Base-by-base conservation (phyloP, 2,329 filamentous ascomycete species). In the Beauveria bassiana region DNA sequence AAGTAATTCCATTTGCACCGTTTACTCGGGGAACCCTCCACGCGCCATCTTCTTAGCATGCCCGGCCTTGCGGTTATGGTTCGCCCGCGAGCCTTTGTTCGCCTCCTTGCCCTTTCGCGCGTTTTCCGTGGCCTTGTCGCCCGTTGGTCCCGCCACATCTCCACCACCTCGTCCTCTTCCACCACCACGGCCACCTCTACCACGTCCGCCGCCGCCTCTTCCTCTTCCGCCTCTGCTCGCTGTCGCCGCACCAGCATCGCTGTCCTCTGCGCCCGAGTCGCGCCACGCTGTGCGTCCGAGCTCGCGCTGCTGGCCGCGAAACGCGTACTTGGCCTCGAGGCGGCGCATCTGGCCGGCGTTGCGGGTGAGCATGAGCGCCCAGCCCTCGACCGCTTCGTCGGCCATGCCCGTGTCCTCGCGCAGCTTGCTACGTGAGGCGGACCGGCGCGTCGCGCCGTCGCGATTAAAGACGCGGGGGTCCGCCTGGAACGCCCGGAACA, bases 311-410 rank as follows among this genome's bases (percentile, higher is more conserved):
- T 81, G 74, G 1, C 89, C 89, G 14, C 79, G 78, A 65, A 89
- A 90, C 20, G 82, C 78, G 68, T 87, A 89, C 69, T 86, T 88
- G 56, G 81, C 81, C 73, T 96, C 90, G 49, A 98, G 75, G 61
- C 83, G 81, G 61, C 84, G 83, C 71, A 88, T 78, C 63, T 87
- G 82, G 68, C 84, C 83, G 1, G 89, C 82, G 67, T 93, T 88
- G 38, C 93, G 83, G 14, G 79, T 77, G 8, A 97, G 75, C 90
- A 98, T 96, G 54, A 96, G 77, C 0, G 84, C 91, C 93, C 93
- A 99, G 5, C 95, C 95, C 74, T 98, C 95, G 40, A 99, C 88
- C 3, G 89, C 87, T 74, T 98, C 93, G 67, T 98, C 93, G 0
- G 91, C 92, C 91, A 97, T 91, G 4, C 88, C 88, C 1, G 91